Evolutionary conservation across 371 early-diverging fungal species (phyloP), one percentile per base, ranked within the genome.

Genomic region (Dichotomocladium elegans): DNA sequence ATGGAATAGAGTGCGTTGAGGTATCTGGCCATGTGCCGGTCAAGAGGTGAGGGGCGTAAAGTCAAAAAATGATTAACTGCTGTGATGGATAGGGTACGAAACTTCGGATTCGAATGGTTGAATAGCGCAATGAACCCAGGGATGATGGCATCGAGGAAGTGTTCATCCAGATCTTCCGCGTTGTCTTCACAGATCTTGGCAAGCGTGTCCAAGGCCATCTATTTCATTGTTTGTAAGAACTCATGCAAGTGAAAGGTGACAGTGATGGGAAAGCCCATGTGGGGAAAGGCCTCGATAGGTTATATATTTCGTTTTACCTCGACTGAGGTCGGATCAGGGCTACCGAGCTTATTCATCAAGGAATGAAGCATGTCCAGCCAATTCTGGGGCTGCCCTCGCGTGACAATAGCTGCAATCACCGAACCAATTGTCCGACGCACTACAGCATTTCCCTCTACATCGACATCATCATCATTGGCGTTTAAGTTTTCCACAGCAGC

Each of bases 121-220:
- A 90, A 82, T 58, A 88, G 82, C n/a, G 70, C 67, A 52, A 95
- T 81, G 56, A 95, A 79, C 63, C 82, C 84, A 27, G 89, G 92
- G 31, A 95, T 80, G 78, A 95, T 86, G 45, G 70, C 70, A 50
- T 83, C 80, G 40, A 94, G 75, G 29, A 81, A 74, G 37, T 90
- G 83, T 58, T 79, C 67, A 46, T 87, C 86, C 24, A 97, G 77
- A 42, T 90, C 87, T 4, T 64, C 70, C 41, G 87, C 73, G 34
- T 82, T 85, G 63, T 95, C 97, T 60, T 95, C 96, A 70, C 95
- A 93, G 47, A 95, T 88, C 71, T 91, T 94, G 66, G 81, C 75
- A 55, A 97, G 59, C 2, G 91, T 88, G 60, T 85, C 83, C 59
- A 91, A 87, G 3, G 90, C 79, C 51, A 90, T 88, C 92, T 92